Base-by-base conservation (phyloP, 148 eudicot genomes). In the Silene uniflora region DNA sequence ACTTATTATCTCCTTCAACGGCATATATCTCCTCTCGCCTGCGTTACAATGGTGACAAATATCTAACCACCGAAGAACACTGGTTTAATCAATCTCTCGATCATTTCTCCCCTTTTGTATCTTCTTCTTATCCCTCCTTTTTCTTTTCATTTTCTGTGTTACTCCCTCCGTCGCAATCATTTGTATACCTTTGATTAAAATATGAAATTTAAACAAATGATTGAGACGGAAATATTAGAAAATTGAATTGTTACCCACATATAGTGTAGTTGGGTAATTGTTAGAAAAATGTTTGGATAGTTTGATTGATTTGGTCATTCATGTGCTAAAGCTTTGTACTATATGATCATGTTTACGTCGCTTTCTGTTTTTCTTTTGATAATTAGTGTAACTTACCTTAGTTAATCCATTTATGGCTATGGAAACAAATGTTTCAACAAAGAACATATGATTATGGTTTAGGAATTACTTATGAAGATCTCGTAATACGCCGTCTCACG, bases 51-150 rank as follows among this genome's bases (percentile, higher is more conserved):
- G 81, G 65, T 23, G 67, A 67, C 64, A 77, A 81, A 29, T 90
- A 72, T 66, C 72, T 93, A 79, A 90, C 95, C 66, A 84, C 77
- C 4, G 77, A 91, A 46, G 86, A 82, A 29, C 88, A 73, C 74
- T 91, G 93, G 97, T 74, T 93, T 81, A 86, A 88, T 85, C 98
- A 93, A 74, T 87, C 95, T 63, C 93, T 93, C 27, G 97, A 93
- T 88, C 98, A 93, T 75, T 93, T 88, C 78, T 90, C 98, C 44
- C 93, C 98, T 55, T 84, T 82, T 63, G 94, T 90, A 81, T 54
- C 73, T 29, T 63, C 71, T 81, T 39, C 35, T 4, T 32, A 32
- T 32, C 64, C 76, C 73, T 65, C 39, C 71, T 70, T 29, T 16
- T 2, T 54, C 23, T n/a, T 29, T n/a, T 0, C 39, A 6, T 29